Base-by-base conservation (phyloP, 768 basidiomycete genomes). In the Pulveroboletus sp. region DNA sequence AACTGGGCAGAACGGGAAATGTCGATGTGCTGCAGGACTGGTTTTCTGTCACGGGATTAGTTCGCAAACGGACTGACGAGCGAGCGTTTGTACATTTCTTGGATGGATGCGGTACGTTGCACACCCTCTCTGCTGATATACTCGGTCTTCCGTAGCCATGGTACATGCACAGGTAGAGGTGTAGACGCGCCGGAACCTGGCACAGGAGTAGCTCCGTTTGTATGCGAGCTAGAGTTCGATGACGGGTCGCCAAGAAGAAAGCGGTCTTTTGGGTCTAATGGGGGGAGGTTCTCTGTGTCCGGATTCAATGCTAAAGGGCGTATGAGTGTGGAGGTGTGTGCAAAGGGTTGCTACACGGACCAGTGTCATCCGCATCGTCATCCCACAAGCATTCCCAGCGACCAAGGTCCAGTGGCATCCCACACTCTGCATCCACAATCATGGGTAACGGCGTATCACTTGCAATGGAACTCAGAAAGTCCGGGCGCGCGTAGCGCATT, bases 401-500 rank as follows among this genome's bases (percentile, higher is more conserved):
- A 15, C 87, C 86, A 41, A 95, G 71, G 65, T 98, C 91, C 24
- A 99, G 70, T 0, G 94, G 93, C 93, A 99, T 94, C 0, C 96
- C 96, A 57, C 86, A 86, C 66, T 99, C 96, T 1, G 90, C 91
- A 59, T 99, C 96, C 1, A 97, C 86, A 56, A 98, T 86, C 91
- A 98, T 93, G 0, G 96, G 95, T 17, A 96, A 66, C 0, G 89
- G 86, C 10, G 83, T 81, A 42, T 91, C 89, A 46, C 83, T 82
- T 0, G 89, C 86, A 33, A 96, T 72, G 6, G 83, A 78, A 54
- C 89, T 81, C 32, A 94, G 78, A 58, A 93, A 94, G 58, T 89
- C 89, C 6, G 91, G 87, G 17, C 81, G 80, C 14, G 91, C 86
- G 66, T 96, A 93, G 39, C 95, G 88, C 65, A 80, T 78, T 6